A percentile compares a stretch with the other conserved stretches of the same genome.
Conservation (phyloP, 371 early-diverging fungal genomes). For the Gilbertella persicaria region DNA sequence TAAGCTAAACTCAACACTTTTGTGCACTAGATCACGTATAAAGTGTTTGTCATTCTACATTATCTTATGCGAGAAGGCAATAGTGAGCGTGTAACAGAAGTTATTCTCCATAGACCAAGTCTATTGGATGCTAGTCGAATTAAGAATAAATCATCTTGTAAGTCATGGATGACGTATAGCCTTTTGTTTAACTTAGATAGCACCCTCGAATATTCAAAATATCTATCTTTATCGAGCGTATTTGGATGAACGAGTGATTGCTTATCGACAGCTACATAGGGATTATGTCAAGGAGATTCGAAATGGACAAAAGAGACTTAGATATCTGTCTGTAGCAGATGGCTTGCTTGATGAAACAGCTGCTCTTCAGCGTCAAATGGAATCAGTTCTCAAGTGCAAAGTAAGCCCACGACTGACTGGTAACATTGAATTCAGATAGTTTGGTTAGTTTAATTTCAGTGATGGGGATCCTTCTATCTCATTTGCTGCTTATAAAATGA, state of each 20-base stretch:
- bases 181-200: slow-evolving; percentile 2
- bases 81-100: slow-evolving; percentile 69
- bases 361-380: slow-evolving; percentile 78
- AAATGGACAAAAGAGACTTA: slow-evolving; percentile 49
- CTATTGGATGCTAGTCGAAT: slow-evolving; percentile 64
- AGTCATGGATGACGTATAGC: neutral
- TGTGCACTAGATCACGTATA: slow-evolving; percentile 81
- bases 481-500: slow-evolving; percentile 78
- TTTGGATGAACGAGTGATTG: slow-evolving; percentile 77
- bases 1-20: neutral
- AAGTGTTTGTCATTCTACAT: slow-evolving; percentile 82
- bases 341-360: slow-evolving; percentile 76
- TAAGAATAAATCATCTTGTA: slow-evolving; percentile 63
- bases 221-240: slow-evolving; percentile 83
- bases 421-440: slow-evolving; percentile 1
- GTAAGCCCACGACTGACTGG: slow-evolving; percentile 37
- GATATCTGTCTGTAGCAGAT: slow-evolving; percentile 59
- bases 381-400: slow-evolving; percentile 75
- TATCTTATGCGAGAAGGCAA: slow-evolving; percentile 84
- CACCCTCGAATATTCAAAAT: slow-evolving; percentile 65
- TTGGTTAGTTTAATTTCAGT: slow-evolving; percentile 72
- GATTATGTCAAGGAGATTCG: slow-evolving; percentile 63
- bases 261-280: slow-evolving; percentile 71
- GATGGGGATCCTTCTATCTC: slow-evolving; percentile 88
- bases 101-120: slow-evolving; percentile 54